Conservation (phyloP, 1,284 basidiomycete species). For the Austroboletus niveus region DNA sequence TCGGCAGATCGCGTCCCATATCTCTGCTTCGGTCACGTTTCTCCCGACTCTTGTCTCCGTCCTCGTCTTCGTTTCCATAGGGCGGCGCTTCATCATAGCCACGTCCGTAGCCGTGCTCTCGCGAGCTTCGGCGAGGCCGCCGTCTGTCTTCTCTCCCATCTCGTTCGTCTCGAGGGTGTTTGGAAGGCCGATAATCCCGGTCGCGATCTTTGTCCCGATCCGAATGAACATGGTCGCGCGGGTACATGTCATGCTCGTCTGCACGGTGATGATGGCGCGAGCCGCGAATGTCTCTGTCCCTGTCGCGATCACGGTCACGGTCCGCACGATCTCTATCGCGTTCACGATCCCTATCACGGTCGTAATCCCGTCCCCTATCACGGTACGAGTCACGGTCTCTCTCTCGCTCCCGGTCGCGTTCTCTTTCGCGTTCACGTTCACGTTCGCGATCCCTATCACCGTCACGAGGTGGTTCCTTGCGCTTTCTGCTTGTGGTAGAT, state of each 20-base stretch:
- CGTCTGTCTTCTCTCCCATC: slow-evolving; percentile 48
- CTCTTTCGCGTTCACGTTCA: slow-evolving; percentile 35
- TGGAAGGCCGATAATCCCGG: slow-evolving; percentile 41
- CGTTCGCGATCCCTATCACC: slow-evolving; percentile 37
- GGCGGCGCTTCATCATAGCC: slow-evolving; percentile 40
- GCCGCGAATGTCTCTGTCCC: slow-evolving; percentile 35
- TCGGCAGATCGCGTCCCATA: slow-evolving; percentile 34
- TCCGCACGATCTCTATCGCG: slow-evolving; percentile 40
- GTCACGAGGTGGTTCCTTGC: slow-evolving; percentile 67
- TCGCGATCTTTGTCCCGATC: slow-evolving; percentile 48
- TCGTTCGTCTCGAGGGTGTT: slow-evolving; percentile 46
- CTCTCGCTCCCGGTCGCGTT: slow-evolving; percentile 33
- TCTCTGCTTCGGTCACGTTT: slow-evolving; percentile 56
- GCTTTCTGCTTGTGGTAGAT: slow-evolving; percentile 70
- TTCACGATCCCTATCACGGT: slow-evolving; percentile 39
- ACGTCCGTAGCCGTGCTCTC: slow-evolving; percentile 32
- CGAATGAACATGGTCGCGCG: slow-evolving; percentile 32
- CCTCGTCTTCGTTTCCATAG: slow-evolving; percentile 39
- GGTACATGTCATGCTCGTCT: slow-evolving; percentile 40
- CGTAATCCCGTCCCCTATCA: slow-evolving; percentile 35
- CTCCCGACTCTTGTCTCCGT: slow-evolving; percentile 30
- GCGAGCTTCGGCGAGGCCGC: slow-evolving; percentile 33
- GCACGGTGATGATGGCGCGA: slow-evolving; percentile 30
- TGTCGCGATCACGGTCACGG: slow-evolving; percentile 44
- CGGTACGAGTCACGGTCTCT: slow-evolving; percentile 32